A percentile compares a stretch with the other conserved stretches of the same genome.
Conservation (phyloP, 495 filamentous ascomycete genomes). For the Neurospora sp. region DNA sequence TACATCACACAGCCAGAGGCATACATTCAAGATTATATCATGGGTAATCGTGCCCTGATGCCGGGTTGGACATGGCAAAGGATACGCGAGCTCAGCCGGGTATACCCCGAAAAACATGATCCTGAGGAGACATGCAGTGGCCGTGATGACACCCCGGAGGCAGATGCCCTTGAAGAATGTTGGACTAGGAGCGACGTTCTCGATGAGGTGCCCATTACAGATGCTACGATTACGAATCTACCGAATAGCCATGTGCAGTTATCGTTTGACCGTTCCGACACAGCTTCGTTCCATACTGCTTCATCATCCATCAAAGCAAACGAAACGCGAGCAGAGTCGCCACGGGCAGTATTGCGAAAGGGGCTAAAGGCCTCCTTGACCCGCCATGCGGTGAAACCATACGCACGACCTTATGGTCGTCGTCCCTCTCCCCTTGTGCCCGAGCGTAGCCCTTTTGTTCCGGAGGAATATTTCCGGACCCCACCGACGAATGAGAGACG, state of each 20-base stretch:
- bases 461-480: not conserved
- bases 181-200: constrained; percentile 42
- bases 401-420: constrained; percentile 19
- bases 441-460: constrained; percentile 16
- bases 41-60: constrained; percentile 34
- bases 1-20: constrained; percentile 57
- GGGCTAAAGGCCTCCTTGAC: constrained; percentile 31
- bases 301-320: constrained; percentile 11
- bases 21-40: constrained; percentile 50
- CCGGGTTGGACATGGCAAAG: constrained; percentile 51
- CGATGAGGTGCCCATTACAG: constrained; percentile 34
- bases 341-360: constrained; percentile 17
- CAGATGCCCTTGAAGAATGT: constrained; percentile 47
- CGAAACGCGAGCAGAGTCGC: constrained; percentile 24
- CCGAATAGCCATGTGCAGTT: constrained; percentile 26
- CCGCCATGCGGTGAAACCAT: not conserved
- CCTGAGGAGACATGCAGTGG: constrained; percentile 12
- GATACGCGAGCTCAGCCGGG: constrained; percentile 46
- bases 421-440: constrained; percentile 27
- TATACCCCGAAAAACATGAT: constrained; percentile 31
- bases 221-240: constrained; percentile 27
- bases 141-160: constrained; percentile 40
- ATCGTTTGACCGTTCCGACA: constrained; percentile 23
- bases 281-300: not conserved
- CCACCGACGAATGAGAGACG: not conserved